Base-by-base conservation (phyloP, 306 rosid genomes). In the Casuarina cunninghamiana region DNA sequence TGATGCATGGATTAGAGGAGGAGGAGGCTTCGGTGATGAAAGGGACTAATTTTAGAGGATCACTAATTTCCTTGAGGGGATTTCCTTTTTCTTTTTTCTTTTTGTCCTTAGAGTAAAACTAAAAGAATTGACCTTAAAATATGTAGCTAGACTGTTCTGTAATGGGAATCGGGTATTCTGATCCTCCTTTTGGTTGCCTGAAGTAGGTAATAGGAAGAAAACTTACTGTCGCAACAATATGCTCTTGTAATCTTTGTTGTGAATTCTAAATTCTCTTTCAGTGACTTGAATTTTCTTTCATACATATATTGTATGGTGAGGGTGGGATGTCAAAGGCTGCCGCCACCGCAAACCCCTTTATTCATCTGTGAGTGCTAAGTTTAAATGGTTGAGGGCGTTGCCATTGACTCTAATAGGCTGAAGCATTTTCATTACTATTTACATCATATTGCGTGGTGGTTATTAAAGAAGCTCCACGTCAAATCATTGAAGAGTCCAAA, bases 31-130 rank as follows among this genome's bases (percentile, higher is more conserved):
- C 75, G 58, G 51, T 74, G 69, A 70, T 74, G 81, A 37, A 73
- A 79, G 76, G 60, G 69, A 79, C 80, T 75, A 70, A 71, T 83
- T 83, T 90, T 84, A 88, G 92, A 72, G 77, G 84, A 84, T 74
- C 82, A 75, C 61, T 81, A 71, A 70, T 55, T 84, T 76, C 82
- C 71, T 69, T 42, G 78, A 77, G 67, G 79, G 78, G 63, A 66
- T 55, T 54, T 19, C 53, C 69, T 73, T 76, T 77, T 84, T 74
- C 41, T 42, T 66, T 69, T 41, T 62, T 49, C 6, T 76, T 79
- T 75, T 75, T 57, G 68, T 58, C 15, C 73, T 41, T 83, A 81
- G 62, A 79, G 83, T 83, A 87, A 26, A 87, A 71, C 87, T 80
- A 77, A 42, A 11, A 74, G 19, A 68, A 72, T 72, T 80, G 65